A percentile compares a stretch with the other conserved stretches of the same genome.
These are phyloP conservation scores for Phyllosticta citrichinensis DNA, from an alignment of 2,329 filamentous ascomycete species.

Conservation along the genomic window DNA sequence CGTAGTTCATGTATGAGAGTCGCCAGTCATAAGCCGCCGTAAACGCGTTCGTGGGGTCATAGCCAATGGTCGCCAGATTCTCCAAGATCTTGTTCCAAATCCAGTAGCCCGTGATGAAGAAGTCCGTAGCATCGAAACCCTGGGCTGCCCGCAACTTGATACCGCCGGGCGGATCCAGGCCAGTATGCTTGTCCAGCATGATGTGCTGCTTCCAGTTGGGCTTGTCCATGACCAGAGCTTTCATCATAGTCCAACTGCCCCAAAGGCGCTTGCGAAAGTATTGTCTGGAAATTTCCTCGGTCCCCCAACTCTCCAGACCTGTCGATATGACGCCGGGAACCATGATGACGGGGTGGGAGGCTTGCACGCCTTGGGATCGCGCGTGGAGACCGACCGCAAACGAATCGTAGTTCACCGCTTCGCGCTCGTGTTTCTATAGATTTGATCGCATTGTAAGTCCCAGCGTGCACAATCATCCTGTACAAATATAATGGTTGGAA, in stretches of 20 bases:
- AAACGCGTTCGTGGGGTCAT: slow-evolving; percentile 73
- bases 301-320: slow-evolving; percentile 93
- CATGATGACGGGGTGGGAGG: slow-evolving; percentile 89
- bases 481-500: neutral
- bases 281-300: slow-evolving; percentile 62
- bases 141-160: slow-evolving; percentile 89
- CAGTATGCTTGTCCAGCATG: slow-evolving; percentile 88
- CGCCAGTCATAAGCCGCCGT: slow-evolving; percentile 82
- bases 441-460: neutral
- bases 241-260: slow-evolving; percentile 99
- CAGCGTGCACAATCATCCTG: neutral
- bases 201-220: slow-evolving; percentile 91
- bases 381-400: slow-evolving; percentile 85
- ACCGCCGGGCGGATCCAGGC: slow-evolving; percentile 69
- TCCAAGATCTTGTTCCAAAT: slow-evolving; percentile 99
- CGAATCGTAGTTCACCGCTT: slow-evolving; percentile 82
- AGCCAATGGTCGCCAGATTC: slow-evolving; percentile 90
- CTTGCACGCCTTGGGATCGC: slow-evolving; percentile 66
- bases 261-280: slow-evolving; percentile 93
- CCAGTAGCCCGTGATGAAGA: slow-evolving; percentile 87
- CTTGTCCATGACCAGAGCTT: slow-evolving; percentile 84
- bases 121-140: slow-evolving; percentile 95
- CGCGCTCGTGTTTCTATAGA: slow-evolving; percentile 70
- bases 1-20: slow-evolving; percentile 79
- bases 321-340: slow-evolving; percentile 96